A percentile compares a stretch with the other conserved stretches of the same genome.
These are phyloP conservation scores for Begonia masoniana DNA, from an alignment of 306 rosid genomes.

Conservation along the genomic window DNA sequence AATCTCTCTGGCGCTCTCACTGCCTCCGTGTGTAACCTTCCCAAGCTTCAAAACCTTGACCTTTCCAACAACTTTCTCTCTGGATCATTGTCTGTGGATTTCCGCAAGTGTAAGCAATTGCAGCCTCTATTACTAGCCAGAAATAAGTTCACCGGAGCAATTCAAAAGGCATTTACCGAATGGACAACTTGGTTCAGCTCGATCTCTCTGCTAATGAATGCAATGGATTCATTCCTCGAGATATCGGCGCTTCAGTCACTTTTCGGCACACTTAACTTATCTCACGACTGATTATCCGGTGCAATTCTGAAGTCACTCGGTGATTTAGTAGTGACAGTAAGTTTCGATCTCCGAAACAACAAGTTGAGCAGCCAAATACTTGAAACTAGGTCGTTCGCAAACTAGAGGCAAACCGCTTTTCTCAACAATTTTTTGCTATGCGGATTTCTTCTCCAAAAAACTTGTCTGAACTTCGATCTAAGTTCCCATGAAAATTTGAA, in stretches of 20 bases:
- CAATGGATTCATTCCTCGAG: slow-evolving; percentile 48
- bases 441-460: slow-evolving; percentile 77
- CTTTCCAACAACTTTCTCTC: slow-evolving; percentile 70
- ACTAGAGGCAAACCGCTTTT: slow-evolving; percentile 91
- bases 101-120: slow-evolving; percentile 44
- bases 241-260: slow-evolving; percentile 45
- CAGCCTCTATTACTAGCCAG: slow-evolving; percentile 58
- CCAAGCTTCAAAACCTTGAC: slow-evolving; percentile 71
- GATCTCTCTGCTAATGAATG: slow-evolving; percentile 67
- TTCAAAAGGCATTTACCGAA: slow-evolving; percentile 37
- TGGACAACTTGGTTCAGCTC: slow-evolving; percentile 39
- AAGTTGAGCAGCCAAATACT: slow-evolving; percentile 79
- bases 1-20: slow-evolving; percentile 74
- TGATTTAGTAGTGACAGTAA: slow-evolving; percentile 56
- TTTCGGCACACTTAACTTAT: slow-evolving; percentile 79
- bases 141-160: slow-evolving; percentile 44
- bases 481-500: slow-evolving; percentile 27
- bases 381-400: slow-evolving; percentile 83
- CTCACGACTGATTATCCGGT: slow-evolving; percentile 71
- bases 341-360: slow-evolving; percentile 72
- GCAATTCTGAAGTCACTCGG: slow-evolving; percentile 56
- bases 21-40: slow-evolving; percentile 56
- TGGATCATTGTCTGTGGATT: slow-evolving; percentile 31
- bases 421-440: slow-evolving; percentile 63
- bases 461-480: slow-evolving; percentile 26